A percentile compares a stretch with the other conserved stretches of the same genome.
phyloP scores from a whole-genome alignment of 768 basidiomycete species.

The Termitomyces bulborhizus region DNA sequence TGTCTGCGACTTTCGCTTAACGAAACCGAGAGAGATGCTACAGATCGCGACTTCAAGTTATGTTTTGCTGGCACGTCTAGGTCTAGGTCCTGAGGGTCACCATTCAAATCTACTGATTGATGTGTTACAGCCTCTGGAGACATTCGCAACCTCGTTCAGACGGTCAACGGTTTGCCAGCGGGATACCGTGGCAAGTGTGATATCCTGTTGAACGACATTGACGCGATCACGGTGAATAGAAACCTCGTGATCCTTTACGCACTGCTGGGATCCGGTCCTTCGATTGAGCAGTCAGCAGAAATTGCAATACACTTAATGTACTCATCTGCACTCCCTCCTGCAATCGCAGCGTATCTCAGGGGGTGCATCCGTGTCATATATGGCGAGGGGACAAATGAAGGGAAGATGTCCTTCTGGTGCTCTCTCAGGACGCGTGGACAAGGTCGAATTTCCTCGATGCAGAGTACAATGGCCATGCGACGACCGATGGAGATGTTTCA shows the following conservation, averaged over 20 bases:
- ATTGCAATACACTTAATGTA: constrained; percentile 37
- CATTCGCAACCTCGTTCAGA: constrained; percentile 28
- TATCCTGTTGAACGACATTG: constrained; percentile 32
- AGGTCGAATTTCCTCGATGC: constrained; percentile 30
- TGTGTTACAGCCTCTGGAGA: constrained; percentile 24
- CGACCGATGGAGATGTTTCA: constrained; percentile 34
- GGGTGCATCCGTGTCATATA: constrained; percentile 31
- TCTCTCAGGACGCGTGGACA: constrained; percentile 26
- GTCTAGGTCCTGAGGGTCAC: neutral
- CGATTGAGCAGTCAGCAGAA: constrained; percentile 35
- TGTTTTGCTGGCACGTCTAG: constrained; percentile 18
- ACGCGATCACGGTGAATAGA: constrained; percentile 31
- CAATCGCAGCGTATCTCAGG: constrained; percentile 27
- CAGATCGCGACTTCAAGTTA: constrained; percentile 23
- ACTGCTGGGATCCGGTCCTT: constrained; percentile 31
- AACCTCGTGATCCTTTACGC: constrained; percentile 33
- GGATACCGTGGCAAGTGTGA: constrained; percentile 30
- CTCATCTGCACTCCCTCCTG: constrained; percentile 29
- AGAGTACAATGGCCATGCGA: constrained; percentile 29
- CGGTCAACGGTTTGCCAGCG: constrained; percentile 30
- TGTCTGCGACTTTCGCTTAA: constrained; percentile 23
- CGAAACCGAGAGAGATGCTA: constrained; percentile 26
- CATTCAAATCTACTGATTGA: constrained; percentile 1
- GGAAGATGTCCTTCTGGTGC: constrained; percentile 30
- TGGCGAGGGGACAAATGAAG: constrained; percentile 21